A percentile compares a stretch with the other conserved stretches of the same genome.
Evolutionary conservation across 2,329 filamentous ascomycete genomes (phyloP).

Genomic region (Scedosporium aurantiacum): DNA sequence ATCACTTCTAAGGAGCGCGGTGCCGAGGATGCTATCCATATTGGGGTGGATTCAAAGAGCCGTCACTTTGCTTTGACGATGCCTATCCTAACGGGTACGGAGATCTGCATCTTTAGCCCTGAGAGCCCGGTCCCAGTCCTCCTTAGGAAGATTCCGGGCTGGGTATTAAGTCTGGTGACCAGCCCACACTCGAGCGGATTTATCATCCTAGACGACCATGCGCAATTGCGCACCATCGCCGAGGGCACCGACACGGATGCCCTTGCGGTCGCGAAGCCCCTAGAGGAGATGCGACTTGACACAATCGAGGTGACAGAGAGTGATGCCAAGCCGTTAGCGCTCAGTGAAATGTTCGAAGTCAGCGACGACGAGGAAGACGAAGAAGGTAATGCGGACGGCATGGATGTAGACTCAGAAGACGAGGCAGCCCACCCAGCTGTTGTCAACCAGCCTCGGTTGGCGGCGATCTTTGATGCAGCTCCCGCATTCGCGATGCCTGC

Average conservation of each 20-base stretch:
- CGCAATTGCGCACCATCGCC: constrained; percentile 55
- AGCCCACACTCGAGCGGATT: constrained; percentile 58
- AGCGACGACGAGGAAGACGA: constrained; percentile 32
- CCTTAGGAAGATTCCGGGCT: constrained; percentile 41
- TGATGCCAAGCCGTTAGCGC: constrained; percentile 16
- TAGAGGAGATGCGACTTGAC: constrained; percentile 42
- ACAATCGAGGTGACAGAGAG: constrained; percentile 18
- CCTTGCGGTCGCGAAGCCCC: constrained; percentile 40
- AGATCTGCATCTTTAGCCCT: constrained; percentile 57
- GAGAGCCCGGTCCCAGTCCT: constrained; percentile 48
- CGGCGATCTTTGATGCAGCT: constrained; percentile 58
- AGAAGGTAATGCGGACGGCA: constrained; percentile 23
- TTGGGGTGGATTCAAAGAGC: constrained; percentile 59
- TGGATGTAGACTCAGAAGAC: constrained; percentile 34
- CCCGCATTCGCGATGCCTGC: constrained; percentile 59
- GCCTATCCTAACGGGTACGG: constrained; percentile 33
- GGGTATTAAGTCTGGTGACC: constrained; percentile 57
- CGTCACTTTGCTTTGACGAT: constrained; percentile 56
- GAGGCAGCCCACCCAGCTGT: constrained; percentile 45
- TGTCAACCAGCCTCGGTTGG: constrained; percentile 56
- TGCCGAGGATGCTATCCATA: constrained; percentile 40
- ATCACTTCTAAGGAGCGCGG: constrained; percentile 35
- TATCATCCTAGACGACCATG: constrained; percentile 62
- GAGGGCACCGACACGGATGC: constrained; percentile 47
- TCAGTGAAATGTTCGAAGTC: constrained; percentile 22